phyloP scores from a whole-genome alignment of 805 yeast species.

The Lipomyces kockii region DNA sequence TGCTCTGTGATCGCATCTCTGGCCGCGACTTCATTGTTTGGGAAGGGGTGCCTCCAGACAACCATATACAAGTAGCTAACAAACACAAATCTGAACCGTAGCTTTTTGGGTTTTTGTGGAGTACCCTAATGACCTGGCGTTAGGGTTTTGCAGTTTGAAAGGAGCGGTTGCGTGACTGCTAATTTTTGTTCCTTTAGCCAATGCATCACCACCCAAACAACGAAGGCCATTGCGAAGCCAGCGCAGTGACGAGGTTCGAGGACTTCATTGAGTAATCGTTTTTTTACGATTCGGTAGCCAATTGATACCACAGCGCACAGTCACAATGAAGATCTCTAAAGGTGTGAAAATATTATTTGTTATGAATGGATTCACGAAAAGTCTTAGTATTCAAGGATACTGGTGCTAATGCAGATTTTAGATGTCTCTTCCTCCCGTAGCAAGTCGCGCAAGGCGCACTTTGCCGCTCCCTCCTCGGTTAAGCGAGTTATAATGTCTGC shows the following conservation, averaged over 20 bases:
- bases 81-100: too few relatives aligned
- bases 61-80: too few relatives aligned
- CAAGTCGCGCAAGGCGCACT: conserved; percentile 99
- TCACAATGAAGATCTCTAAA: conserved; percentile 34
- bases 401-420: conserved; percentile 41
- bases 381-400: background rate
- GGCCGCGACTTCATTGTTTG: too few relatives aligned
- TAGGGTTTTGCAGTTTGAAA: too few relatives aligned
- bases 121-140: too few relatives aligned
- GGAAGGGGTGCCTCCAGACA: too few relatives aligned
- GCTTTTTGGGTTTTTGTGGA: too few relatives aligned
- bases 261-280: background rate
- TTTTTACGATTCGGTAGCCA: background rate
- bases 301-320: conserved; percentile 13
- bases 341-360: conserved; percentile 12
- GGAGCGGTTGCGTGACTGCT: too few relatives aligned
- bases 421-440: conserved; percentile 99
- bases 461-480: conserved; percentile 94
- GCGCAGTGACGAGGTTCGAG: background rate
- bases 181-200: too few relatives aligned
- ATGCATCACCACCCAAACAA: too few relatives aligned
- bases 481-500: conserved; percentile 96
- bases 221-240: background rate
- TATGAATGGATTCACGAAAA: background rate
- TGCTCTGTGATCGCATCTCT: too few relatives aligned